Base-by-base conservation (phyloP, 2,329 filamentous ascomycete species). In the Alternaria hordeiaustralica region DNA sequence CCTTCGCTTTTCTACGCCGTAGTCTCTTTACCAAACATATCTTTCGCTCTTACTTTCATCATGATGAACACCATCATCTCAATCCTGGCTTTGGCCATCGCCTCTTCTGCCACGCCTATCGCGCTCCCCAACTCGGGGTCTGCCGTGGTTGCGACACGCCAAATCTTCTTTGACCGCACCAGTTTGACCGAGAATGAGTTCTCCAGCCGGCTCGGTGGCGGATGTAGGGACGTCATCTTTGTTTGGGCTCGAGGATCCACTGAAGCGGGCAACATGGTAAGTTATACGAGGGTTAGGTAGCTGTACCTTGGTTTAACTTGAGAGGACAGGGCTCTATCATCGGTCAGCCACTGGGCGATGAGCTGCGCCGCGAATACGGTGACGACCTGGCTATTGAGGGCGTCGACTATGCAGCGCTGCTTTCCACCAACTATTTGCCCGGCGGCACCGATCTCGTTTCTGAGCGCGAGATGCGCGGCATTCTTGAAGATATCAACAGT, bases 241-340 rank as follows among this genome's bases (percentile, higher is more conserved):
- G 55, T 58, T n/a, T 58, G 55, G 55, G 55, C 55, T 20, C 55
- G 55, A 13, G 55, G 55, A 18, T 58, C 55, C 3, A 58, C 55
- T 2, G 55, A 58, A 18, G 55, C 55, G 8, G 55, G 55, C 28
- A 58, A 58, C n/a, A 58, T 58, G 55, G 55, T 51, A 43, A 51
- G 30, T 20, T 6, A 41, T 10, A 0, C 36, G n/a, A 41, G 4
- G 9, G 1, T 0, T 41, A 11, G 5, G 5, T 41, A 4, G 5
- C 10, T 41, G 13, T 33, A 6, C 15, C 4, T 47, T 33, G 43
- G 13, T 47, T 28, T 20, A 21, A 41, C 45, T n/a, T 36, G 7
- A n/a, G 23, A 15, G 5, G 11, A 15, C 12, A 58, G 55, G 55
- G 55, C 11, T 11, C 55, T 13, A 30, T 58, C 26, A 58, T 58